A percentile compares a stretch with the other conserved stretches of the same genome.
phyloP scores from a whole-genome alignment of 2,329 filamentous ascomycete genomes.

The Fusarium sublunatum region DNA sequence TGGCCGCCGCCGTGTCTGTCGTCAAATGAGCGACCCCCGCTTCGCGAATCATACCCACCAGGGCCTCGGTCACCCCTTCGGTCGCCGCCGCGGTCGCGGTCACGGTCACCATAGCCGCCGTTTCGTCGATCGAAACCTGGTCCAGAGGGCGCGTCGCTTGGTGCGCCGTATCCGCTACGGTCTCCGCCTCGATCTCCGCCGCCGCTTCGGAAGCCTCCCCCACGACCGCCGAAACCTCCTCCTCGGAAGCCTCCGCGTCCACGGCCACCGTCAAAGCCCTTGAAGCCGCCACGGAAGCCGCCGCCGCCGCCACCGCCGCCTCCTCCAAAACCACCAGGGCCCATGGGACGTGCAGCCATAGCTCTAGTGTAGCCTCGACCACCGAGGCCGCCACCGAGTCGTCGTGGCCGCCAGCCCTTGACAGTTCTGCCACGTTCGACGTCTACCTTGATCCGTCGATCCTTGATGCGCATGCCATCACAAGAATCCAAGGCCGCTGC shows the following conservation, averaged over 20 bases:
- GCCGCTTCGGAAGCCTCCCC: constrained; percentile 64
- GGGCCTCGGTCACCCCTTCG: constrained; percentile 60
- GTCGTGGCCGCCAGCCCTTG: constrained; percentile 90
- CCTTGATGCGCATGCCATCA: constrained; percentile 93
- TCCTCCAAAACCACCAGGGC: constrained; percentile 69
- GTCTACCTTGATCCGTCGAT: constrained; percentile 91
- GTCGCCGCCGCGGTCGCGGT: constrained; percentile 55
- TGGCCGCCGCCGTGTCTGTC: constrained; percentile 65
- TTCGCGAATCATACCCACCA: constrained; percentile 68
- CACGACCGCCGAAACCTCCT: constrained; percentile 66
- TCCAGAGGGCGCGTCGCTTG: constrained; percentile 70
- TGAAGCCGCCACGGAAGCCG: constrained; percentile 60
- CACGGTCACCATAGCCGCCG: constrained; percentile 57
- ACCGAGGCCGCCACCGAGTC: constrained; percentile 91
- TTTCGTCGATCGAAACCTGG: constrained; percentile 63
- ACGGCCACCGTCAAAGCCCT: constrained; percentile 59
- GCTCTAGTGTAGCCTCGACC: constrained; percentile 93
- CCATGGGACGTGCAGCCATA: constrained; percentile 75
- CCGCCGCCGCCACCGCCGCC: constrained; percentile 69
- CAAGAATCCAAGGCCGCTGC: constrained; percentile 88
- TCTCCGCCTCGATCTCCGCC: constrained; percentile 55
- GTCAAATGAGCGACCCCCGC: constrained; percentile 69
- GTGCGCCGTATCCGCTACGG: constrained; percentile 63
- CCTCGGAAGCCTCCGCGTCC: constrained; percentile 60
- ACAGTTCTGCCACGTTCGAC: constrained; percentile 96